Evolutionary conservation across 2,329 filamentous ascomycete genomes (phyloP).

Genomic region (Fusarium lyarnte): DNA sequence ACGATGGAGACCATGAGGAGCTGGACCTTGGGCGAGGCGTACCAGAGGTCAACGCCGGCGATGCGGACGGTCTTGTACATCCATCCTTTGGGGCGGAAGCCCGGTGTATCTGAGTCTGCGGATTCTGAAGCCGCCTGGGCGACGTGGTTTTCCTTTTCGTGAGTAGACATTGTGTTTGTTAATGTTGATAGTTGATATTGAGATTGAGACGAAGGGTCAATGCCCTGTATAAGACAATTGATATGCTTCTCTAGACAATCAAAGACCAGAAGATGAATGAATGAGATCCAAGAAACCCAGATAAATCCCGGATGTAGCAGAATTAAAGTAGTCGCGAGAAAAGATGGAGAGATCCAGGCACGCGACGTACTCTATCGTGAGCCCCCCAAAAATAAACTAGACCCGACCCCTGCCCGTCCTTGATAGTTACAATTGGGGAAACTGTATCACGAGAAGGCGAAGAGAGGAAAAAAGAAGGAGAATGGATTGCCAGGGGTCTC

Average conservation of each 20-base stretch:
- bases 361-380: constrained; percentile 18
- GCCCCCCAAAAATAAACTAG: constrained; percentile 34
- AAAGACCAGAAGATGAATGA: neutral
- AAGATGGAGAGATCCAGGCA: constrained; percentile 25
- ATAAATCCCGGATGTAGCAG: constrained; percentile 1
- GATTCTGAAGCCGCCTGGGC: constrained; percentile 31
- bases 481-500: constrained; percentile 13
- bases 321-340: constrained; percentile 32
- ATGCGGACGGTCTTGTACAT: constrained; percentile 72
- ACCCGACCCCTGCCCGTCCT: constrained; percentile 14
- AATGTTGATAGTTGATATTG: neutral
- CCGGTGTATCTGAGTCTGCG: constrained; percentile 10
- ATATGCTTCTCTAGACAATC: neutral
- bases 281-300: neutral
- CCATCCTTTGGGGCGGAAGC: constrained; percentile 64
- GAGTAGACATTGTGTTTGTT: constrained; percentile 40
- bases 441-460: constrained; percentile 22
- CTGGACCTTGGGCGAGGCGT: constrained; percentile 78
- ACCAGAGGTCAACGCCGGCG: constrained; percentile 68
- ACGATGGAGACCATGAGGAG: constrained; percentile 70
- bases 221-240: constrained; percentile 2
- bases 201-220: neutral
- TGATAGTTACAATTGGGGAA: neutral
- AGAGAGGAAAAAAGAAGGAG: neutral
- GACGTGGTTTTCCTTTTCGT: constrained; percentile 39